phyloP scores from a whole-genome alignment of 345 rosid species.

The Cardamine occulta region DNA sequence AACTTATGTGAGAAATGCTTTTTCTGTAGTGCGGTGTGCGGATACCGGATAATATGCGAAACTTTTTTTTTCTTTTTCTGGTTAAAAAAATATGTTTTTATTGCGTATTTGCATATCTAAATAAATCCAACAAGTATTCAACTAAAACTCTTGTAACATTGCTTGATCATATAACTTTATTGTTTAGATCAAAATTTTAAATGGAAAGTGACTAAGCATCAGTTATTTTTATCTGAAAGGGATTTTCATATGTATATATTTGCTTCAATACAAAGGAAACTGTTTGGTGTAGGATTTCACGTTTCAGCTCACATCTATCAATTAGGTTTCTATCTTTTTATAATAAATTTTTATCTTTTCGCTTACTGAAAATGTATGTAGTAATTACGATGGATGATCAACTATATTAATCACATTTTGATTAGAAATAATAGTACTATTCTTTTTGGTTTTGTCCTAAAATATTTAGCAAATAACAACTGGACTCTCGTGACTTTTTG shows the following conservation, averaged over 20 bases:
- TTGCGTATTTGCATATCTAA: neutral
- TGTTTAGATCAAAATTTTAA: neutral
- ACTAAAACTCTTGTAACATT: constrained; percentile 7
- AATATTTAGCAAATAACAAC: constrained; percentile 20
- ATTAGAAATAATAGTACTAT: neutral
- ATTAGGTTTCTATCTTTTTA: neutral
- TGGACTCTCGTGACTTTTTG: constrained; percentile 12
- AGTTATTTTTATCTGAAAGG: neutral
- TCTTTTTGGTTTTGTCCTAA: neutral
- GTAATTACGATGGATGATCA: neutral
- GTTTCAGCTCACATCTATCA: constrained; percentile 15
- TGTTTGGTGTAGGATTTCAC: constrained; percentile 31
- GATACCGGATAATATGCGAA: no score
- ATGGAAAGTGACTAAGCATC: constrained; percentile 33
- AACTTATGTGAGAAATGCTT: constrained; percentile 1
- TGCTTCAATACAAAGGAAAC: constrained; percentile 40
- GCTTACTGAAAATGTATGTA: no score
- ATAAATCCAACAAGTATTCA: neutral
- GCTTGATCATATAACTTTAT: constrained; percentile 8
- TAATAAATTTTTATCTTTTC: no score
- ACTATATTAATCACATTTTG: neutral
- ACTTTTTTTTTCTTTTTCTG: no score
- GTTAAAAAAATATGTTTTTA: no score
- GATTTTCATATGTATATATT: neutral
- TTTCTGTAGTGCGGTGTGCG: neutral